Base-by-base conservation (phyloP, 768 basidiomycete species). In the Russula foetens region DNA sequence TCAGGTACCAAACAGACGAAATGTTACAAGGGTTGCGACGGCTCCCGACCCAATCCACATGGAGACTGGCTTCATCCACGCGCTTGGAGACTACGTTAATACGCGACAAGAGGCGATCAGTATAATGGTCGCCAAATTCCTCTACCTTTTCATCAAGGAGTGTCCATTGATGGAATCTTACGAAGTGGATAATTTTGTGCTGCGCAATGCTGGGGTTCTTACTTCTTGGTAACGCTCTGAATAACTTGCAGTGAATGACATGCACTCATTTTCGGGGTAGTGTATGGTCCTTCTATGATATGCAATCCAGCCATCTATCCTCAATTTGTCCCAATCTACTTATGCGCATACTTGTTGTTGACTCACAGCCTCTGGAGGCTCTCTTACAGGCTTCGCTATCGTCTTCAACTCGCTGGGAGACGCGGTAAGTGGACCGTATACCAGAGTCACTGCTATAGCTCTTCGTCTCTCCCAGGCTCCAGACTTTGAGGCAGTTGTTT, bases 121-220 rank as follows among this genome's bases (percentile, higher is more conserved):
- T 9, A 76, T 76, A 63, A 69, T 86, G 21, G 71, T 80, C 12
- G 82, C 83, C 8, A 84, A 83, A 65, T 91, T 90, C 66, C 66
- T 90, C 28, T 74, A 80, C 63, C 72, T 78, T 15, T 85, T 89
- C 65, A 69, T 85, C 39, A 80, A 76, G 41, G 79, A 84, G 44
- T 79, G 85, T 2, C 77, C 82, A 1, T 77, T 82, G 43, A 68
- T 90, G 56, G 84, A 86, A 65, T 69, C 81, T 1, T 79, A 85
- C 64, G 88, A 88, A 71, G 76, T 86, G 2, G 86, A 88, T 66
- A 86, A 88, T 68, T 88, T 90, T 65, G 78, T 89, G 31, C 69
- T 88, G 33, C 78, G 81, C 49, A 87, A 88, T 63, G 83, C 80
- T 14, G 70, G 71, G 44, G 68, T 82, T 19, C 72, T 91, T n/a